Percentiles rank a stretch among this genome's conserved stretches.
Conservation (phyloP, 1,139 yeast species). For the Pneumocystis jirovecii region DNA sequence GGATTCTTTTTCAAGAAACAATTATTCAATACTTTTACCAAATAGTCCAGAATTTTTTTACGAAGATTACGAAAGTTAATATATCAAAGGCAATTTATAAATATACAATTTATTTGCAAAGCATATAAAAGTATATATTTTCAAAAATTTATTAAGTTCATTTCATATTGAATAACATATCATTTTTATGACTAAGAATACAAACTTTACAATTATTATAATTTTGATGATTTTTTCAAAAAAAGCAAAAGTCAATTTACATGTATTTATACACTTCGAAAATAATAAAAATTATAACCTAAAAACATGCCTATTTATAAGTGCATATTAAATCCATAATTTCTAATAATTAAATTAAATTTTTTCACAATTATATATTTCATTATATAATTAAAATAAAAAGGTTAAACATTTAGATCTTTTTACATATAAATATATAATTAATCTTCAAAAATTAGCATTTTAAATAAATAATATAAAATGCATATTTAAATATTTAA, state of each 20-base stretch:
- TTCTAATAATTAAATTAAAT: neutral
- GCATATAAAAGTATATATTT: neutral
- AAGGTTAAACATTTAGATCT: too few relatives aligned
- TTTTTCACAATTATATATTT: neutral
- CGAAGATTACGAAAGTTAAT: neutral
- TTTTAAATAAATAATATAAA: neutral
- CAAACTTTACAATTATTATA: neutral
- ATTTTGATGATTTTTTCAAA: too few relatives aligned
- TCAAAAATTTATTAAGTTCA: neutral
- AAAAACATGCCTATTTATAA: neutral
- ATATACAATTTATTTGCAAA: neutral
- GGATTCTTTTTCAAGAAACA: slow-evolving; percentile 18
- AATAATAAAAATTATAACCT: neutral
- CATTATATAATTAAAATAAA: neutral
- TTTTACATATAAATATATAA: neutral
- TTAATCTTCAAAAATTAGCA: neutral
- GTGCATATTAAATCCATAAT: neutral
- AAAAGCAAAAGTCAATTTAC: too few relatives aligned
- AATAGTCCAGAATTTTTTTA: slow-evolving; percentile 10
- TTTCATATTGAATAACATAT: neutral
- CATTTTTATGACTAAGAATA: neutral
- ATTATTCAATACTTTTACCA: slow-evolving; percentile 17
- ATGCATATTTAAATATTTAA: neutral
- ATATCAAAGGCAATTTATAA: neutral
- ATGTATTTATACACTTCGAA: too few relatives aligned